Evolutionary conservation across 768 basidiomycete genomes (phyloP).

Genomic region (Gymnopilus dilepis): DNA sequence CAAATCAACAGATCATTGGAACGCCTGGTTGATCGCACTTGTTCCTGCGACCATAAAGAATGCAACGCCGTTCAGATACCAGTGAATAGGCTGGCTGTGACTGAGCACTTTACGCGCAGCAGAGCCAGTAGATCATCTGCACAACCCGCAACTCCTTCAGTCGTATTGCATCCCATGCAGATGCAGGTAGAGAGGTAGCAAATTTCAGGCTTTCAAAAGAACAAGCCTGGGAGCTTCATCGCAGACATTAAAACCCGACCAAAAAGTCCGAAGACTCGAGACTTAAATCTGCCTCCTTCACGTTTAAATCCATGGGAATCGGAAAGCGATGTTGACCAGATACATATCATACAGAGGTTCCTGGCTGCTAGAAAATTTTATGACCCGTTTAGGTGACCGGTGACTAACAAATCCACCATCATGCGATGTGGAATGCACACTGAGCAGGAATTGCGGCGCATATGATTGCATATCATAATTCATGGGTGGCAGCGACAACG

Average conservation of each 20-base stretch:
- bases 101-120: no score
- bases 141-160: no score
- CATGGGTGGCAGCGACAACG: slow-evolving; percentile 26
- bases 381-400: neutral
- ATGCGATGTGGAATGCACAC: neutral
- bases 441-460: slow-evolving; percentile 5
- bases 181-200: neutral
- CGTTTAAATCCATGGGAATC: neutral
- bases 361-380: neutral
- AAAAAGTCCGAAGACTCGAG: no score
- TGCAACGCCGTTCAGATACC: no score
- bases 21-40: neutral
- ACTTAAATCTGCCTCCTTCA: neutral
- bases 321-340: neutral
- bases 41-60: no score
- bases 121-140: no score
- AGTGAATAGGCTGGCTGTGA: no score
- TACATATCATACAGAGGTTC: neutral
- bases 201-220: neutral
- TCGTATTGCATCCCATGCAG: no score
- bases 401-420: neutral
- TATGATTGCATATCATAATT: slow-evolving; percentile 37
- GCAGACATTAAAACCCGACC: no score
- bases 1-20: neutral
- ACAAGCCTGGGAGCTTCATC: no score